Evolutionary conservation across 306 rosid genomes (phyloP).

Genomic region (Hippophae rhamnoides): DNA sequence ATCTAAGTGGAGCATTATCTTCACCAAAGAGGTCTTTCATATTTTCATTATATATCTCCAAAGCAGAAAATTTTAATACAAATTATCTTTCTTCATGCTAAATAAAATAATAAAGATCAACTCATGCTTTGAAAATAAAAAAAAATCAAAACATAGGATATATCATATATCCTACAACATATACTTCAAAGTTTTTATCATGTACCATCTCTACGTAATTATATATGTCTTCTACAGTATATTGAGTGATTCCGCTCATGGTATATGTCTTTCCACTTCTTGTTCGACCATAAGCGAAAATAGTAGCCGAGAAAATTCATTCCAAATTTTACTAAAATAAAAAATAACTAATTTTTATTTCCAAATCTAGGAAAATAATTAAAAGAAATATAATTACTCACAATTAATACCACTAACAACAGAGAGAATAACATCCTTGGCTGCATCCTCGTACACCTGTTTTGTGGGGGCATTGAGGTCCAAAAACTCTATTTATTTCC

Average conservation of each 20-base stretch:
- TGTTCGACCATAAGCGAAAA: slow-evolving; percentile 93
- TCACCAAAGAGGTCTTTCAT: slow-evolving; percentile 68
- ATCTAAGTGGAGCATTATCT: slow-evolving; percentile 48
- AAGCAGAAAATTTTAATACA: slow-evolving; percentile 73
- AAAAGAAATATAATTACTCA: slow-evolving; percentile 29
- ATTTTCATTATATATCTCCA: slow-evolving; percentile 89
- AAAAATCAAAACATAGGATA: neutral
- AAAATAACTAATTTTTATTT: slow-evolving; percentile 6
- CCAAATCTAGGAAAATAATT: slow-evolving; percentile 12
- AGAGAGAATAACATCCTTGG: slow-evolving; percentile 75
- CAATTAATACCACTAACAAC: slow-evolving; percentile 81
- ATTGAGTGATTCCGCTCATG: slow-evolving; percentile 70
- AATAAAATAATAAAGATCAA: slow-evolving; percentile 17
- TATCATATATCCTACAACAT: neutral
- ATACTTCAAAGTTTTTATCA: neutral
- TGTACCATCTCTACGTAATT: slow-evolving; percentile 55
- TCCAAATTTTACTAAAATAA: too few relatives aligned
- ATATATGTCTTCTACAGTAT: slow-evolving; percentile 59
- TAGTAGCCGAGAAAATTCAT: slow-evolving; percentile 37
- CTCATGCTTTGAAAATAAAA: slow-evolving; percentile 5
- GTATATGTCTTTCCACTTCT: slow-evolving; percentile 98
- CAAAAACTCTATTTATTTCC: slow-evolving; percentile 68
- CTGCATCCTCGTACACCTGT: slow-evolving; percentile 67
- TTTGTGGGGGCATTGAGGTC: slow-evolving; percentile 42
- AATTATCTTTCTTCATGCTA: slow-evolving; percentile 67